phyloP scores from a whole-genome alignment of 225 moss, liverwort and hornwort genomes.

The Takakia lepidozioides region DNA sequence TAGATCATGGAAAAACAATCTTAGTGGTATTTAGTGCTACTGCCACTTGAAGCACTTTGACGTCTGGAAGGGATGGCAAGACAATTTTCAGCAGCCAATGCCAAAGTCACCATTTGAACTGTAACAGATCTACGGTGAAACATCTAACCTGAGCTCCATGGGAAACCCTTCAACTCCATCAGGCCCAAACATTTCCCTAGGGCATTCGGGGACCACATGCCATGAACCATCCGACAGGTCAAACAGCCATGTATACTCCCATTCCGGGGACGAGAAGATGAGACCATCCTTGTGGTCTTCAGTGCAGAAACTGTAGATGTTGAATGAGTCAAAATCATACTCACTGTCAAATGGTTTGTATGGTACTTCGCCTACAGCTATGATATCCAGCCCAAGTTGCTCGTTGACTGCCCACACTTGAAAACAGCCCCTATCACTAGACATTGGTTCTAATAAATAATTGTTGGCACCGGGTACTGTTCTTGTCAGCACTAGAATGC shows the following conservation, averaged over 20 bases:
- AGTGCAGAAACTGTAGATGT: constrained; percentile 26
- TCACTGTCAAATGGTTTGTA: constrained; percentile 43
- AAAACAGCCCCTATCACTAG: constrained; percentile 32
- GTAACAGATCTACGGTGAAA: constrained; percentile 9
- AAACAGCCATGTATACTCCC: constrained; percentile 47
- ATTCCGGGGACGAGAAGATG: constrained; percentile 39
- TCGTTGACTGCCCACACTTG: constrained; percentile 32
- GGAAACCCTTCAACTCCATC: constrained; percentile 47
- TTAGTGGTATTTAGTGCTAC: too few species aligned
- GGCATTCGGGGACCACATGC: constrained; percentile 36
- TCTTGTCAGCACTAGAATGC: constrained; percentile 34
- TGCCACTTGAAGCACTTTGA: too few species aligned
- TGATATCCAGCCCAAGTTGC: constrained; percentile 16
- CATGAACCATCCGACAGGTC: constrained; percentile 34
- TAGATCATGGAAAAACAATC: too few species aligned
- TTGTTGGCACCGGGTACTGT: constrained; percentile 14
- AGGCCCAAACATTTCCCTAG: constrained; percentile 29
- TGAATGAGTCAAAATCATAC: constrained; percentile 51
- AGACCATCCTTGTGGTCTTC: constrained; percentile 30
- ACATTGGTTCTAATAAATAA: constrained; percentile 15
- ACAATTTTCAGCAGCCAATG: too few species aligned
- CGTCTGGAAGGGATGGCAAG: too few species aligned
- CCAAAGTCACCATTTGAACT: too few species aligned
- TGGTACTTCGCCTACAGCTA: constrained; percentile 35
- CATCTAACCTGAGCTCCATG: constrained; percentile 42